These are phyloP conservation scores for Hortiboletus rubellus DNA, from an alignment of 1,284 basidiomycete genomes.

Conservation along the genomic window DNA sequence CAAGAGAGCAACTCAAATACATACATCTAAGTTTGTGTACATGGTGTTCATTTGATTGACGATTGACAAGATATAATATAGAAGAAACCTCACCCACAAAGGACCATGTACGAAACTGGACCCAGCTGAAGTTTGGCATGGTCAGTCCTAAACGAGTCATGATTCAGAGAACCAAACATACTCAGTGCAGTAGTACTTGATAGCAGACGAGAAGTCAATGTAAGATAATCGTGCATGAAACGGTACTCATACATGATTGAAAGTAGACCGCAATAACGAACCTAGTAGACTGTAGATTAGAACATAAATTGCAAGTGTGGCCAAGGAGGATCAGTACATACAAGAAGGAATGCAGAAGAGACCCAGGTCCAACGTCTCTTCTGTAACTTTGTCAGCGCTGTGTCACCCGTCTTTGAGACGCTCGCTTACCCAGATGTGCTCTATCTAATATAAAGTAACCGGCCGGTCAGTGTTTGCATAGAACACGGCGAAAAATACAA, in stretches of 20 bases:
- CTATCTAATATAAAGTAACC: background rate
- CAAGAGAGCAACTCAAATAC: background rate
- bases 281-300: background rate
- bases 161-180: background rate
- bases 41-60: too few relatives aligned
- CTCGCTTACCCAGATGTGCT: slow-evolving; percentile 8
- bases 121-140: background rate
- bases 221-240: background rate
- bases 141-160: background rate
- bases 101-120: slow-evolving; percentile 10
- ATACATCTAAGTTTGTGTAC: background rate
- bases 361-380: slow-evolving; percentile 12
- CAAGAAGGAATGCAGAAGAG: slow-evolving; percentile 6
- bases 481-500: background rate
- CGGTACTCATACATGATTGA: background rate
- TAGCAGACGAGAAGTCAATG: background rate
- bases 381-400: background rate
- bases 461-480: background rate
- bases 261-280: slow-evolving; percentile 8
- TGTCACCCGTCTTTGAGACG: background rate
- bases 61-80: too few relatives aligned
- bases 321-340: background rate
- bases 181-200: background rate
- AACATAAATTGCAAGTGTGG: background rate
- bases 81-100: background rate